Evolutionary conservation across 2,329 filamentous ascomycete genomes (phyloP).

Genomic region (Pseudogymnoascus sp.): DNA sequence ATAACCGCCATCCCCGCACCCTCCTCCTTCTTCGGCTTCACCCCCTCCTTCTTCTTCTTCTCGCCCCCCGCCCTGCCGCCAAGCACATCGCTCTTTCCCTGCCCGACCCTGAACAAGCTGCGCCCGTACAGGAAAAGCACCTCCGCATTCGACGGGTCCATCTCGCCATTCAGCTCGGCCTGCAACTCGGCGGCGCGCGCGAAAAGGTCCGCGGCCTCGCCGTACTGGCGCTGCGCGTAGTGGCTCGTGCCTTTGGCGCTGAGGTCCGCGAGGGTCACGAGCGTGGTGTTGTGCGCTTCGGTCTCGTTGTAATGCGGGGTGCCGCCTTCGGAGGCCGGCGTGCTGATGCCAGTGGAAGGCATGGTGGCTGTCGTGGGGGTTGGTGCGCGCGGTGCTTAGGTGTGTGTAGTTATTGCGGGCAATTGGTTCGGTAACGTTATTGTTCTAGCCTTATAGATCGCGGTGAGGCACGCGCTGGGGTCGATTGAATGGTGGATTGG

Average conservation of each 20-base stretch:
- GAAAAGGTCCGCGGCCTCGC: conserved; percentile 77
- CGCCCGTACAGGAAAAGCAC: conserved; percentile 91
- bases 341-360: conserved; percentile 20
- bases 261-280: conserved; percentile 64
- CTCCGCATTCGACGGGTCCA: conserved; percentile 83
- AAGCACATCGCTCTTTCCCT: conserved; percentile 89
- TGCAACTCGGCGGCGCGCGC: conserved; percentile 85
- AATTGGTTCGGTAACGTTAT: background rate
- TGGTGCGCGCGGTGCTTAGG: background rate
- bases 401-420: background rate
- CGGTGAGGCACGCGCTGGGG: background rate
- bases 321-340: conserved; percentile 13
- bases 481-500: background rate
- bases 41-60: conserved; percentile 37
- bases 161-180: conserved; percentile 84
- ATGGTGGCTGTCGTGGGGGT: background rate
- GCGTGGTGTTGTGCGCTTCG: conserved; percentile 31
- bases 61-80: conserved; percentile 65
- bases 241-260: conserved; percentile 73
- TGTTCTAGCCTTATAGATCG: background rate
- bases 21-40: conserved; percentile 32
- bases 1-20: conserved; percentile 36
- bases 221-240: conserved; percentile 83
- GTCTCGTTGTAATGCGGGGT: conserved; percentile 1
- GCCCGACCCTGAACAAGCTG: conserved; percentile 85